Percentiles rank a stretch among this genome's conserved stretches.
Conservation (phyloP, 352 stramenopile species). For the Globisporangium barbulae region DNA sequence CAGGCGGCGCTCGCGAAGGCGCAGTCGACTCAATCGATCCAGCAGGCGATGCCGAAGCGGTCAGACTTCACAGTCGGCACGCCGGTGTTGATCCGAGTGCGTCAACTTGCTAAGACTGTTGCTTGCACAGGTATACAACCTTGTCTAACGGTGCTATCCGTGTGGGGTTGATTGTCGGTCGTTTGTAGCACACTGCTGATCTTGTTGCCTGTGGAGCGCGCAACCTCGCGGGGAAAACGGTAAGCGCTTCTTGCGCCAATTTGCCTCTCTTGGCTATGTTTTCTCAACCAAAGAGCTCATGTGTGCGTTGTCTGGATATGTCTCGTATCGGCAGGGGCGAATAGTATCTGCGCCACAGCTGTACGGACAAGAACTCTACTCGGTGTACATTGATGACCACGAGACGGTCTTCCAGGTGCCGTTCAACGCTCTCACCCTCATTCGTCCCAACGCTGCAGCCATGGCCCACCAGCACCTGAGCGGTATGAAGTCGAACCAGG, state of each 20-base stretch:
- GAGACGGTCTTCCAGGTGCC: slow-evolving; percentile 79
- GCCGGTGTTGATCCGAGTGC: slow-evolving; percentile 65
- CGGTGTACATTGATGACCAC: slow-evolving; percentile 81
- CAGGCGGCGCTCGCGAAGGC: slow-evolving; percentile 8
- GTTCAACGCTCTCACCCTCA: slow-evolving; percentile 69
- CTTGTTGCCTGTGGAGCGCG: slow-evolving; percentile 70
- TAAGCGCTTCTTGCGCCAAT: slow-evolving; percentile 8
- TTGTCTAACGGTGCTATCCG: neutral
- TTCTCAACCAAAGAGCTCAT: neutral
- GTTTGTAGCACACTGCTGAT: slow-evolving; percentile 57
- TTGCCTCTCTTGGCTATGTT: neutral
- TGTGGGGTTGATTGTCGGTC: neutral
- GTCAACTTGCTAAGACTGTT: neutral
- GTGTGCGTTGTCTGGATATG: neutral
- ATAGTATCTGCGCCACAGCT: slow-evolving; percentile 74
- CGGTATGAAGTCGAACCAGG: slow-evolving; percentile 32
- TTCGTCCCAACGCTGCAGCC: slow-evolving; percentile 33
- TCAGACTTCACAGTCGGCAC: slow-evolving; percentile 65
- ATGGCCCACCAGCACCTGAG: slow-evolving; percentile 33
- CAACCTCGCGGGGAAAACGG: slow-evolving; percentile 69
- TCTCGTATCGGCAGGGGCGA: slow-evolving; percentile 27
- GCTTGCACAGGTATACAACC: neutral
- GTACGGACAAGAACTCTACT: slow-evolving; percentile 78
- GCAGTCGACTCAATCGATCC: slow-evolving; percentile 7
- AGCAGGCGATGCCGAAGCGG: slow-evolving; percentile 31